Conservation (phyloP, 2,329 filamentous ascomycete genomes). For the Xylaria sp. region DNA sequence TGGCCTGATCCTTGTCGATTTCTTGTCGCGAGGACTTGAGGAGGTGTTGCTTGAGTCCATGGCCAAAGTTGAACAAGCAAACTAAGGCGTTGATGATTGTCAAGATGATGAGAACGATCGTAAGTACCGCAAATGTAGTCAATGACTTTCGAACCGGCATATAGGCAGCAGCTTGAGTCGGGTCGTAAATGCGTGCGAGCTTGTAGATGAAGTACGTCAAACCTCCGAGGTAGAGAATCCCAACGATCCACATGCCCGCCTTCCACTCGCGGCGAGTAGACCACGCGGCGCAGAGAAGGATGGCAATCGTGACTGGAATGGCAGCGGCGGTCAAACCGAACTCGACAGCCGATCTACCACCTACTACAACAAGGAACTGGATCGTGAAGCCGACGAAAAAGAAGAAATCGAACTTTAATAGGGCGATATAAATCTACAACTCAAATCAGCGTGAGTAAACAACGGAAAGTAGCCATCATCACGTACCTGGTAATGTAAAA, state of each 20-base stretch:
- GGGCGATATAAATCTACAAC: slow-evolving; percentile 89
- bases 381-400: slow-evolving; percentile 99
- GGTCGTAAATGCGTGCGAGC: slow-evolving; percentile 92
- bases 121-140: slow-evolving; percentile 94
- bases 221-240: slow-evolving; percentile 87
- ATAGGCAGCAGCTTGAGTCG: slow-evolving; percentile 70
- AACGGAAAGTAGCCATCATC: background rate
- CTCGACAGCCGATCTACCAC: slow-evolving; percentile 75
- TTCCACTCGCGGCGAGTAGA: slow-evolving; percentile 88
- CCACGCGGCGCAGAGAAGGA: slow-evolving; percentile 85
- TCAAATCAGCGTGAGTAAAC: slow-evolving; percentile 39
- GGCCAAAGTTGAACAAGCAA: slow-evolving; percentile 91
- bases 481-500: slow-evolving; percentile 91
- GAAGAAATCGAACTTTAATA: slow-evolving; percentile 99
- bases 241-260: slow-evolving; percentile 79
- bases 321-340: slow-evolving; percentile 89
- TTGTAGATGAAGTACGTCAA: slow-evolving; percentile 99
- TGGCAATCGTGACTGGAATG: slow-evolving; percentile 89
- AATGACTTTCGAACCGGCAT: slow-evolving; percentile 83
- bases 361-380: slow-evolving; percentile 95
- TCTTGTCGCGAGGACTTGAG: slow-evolving; percentile 61
- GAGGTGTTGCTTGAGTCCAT: slow-evolving; percentile 89
- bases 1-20: slow-evolving; percentile 66
- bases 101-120: slow-evolving; percentile 85
- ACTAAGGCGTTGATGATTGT: slow-evolving; percentile 89